phyloP scores from a whole-genome alignment of 495 filamentous ascomycete genomes.

The Staphylotrichum longicolle region DNA sequence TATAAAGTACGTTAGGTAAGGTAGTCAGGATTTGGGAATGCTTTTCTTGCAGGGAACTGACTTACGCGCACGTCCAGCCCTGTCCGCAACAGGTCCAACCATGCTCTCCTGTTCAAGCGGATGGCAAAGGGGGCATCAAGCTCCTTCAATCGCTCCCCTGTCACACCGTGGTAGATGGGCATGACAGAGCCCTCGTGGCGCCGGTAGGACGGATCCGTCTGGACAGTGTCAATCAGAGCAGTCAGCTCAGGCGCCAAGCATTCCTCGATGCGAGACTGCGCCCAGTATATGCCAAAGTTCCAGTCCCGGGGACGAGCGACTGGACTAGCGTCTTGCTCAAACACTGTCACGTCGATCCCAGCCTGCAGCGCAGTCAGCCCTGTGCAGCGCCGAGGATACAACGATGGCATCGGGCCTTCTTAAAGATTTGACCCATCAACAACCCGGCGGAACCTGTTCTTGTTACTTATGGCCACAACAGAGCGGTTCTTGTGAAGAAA shows the following conservation, averaged over 20 bases:
- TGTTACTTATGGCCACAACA: background rate
- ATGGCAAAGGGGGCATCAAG: slow-evolving; percentile 40
- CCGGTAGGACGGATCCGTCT: slow-evolving; percentile 41
- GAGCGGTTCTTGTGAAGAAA: too few species aligned
- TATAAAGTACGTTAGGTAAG: too few species aligned
- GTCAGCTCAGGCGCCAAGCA: slow-evolving; percentile 39
- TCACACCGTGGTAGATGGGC: slow-evolving; percentile 42
- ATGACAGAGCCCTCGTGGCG: slow-evolving; percentile 35
- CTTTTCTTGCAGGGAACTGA: background rate
- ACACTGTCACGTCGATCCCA: slow-evolving; percentile 44
- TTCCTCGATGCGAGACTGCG: slow-evolving; percentile 36
- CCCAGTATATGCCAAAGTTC: slow-evolving; percentile 54
- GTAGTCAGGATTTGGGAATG: too few species aligned
- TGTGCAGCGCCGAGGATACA: too few species aligned
- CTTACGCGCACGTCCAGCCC: slow-evolving; percentile 45
- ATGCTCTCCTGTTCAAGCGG: slow-evolving; percentile 43
- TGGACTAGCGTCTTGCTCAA: slow-evolving; percentile 41
- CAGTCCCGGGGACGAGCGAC: slow-evolving; percentile 46
- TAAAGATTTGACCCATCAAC: slow-evolving; percentile 7
- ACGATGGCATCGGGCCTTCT: background rate
- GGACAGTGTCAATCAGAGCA: slow-evolving; percentile 36
- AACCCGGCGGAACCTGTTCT: slow-evolving; percentile 11
- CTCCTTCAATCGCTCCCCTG: slow-evolving; percentile 41
- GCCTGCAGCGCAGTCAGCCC: slow-evolving; percentile 28
- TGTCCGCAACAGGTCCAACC: slow-evolving; percentile 39